Percentiles rank a stretch among this genome's conserved stretches.
Evolutionary conservation across 306 rosid genomes (phyloP).

Genomic region (Vigna mungo): DNA sequence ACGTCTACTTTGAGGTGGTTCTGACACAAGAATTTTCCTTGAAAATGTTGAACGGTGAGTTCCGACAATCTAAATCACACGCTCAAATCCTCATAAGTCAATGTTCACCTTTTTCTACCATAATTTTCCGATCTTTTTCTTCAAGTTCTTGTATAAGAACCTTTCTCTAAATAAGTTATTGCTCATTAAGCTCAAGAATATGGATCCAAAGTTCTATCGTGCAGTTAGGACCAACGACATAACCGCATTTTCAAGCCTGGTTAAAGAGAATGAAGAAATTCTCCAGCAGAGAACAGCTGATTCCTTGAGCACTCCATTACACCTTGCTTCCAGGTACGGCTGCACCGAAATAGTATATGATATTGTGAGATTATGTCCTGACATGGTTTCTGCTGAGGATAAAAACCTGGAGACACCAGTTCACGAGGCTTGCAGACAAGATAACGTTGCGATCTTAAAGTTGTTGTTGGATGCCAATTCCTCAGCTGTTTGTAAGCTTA

Average conservation of each 20-base stretch:
- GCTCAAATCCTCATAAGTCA: slow-evolving; percentile 4
- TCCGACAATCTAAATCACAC: neutral
- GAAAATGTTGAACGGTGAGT: neutral
- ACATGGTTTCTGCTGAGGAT: slow-evolving; percentile 65
- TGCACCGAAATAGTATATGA: slow-evolving; percentile 55
- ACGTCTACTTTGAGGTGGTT: neutral
- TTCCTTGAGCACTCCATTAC: slow-evolving; percentile 62
- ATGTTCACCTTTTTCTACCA: neutral
- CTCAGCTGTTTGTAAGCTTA: slow-evolving; percentile 51
- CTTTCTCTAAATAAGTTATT: neutral
- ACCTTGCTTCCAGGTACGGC: slow-evolving; percentile 68
- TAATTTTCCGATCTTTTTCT: slow-evolving; percentile 30
- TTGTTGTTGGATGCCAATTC: slow-evolving; percentile 62
- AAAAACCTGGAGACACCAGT: slow-evolving; percentile 63
- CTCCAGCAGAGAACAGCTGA: slow-evolving; percentile 57
- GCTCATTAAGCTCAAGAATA: slow-evolving; percentile 30
- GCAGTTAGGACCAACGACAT: slow-evolving; percentile 55
- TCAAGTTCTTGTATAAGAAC: slow-evolving; percentile 16
- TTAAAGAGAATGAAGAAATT: slow-evolving; percentile 52
- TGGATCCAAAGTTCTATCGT: slow-evolving; percentile 60
- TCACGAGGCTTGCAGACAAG: slow-evolving; percentile 65
- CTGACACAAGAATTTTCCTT: slow-evolving; percentile 37
- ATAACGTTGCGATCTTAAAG: slow-evolving; percentile 48
- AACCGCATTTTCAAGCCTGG: slow-evolving; percentile 45
- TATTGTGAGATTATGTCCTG: slow-evolving; percentile 60